Conservation (phyloP, 768 basidiomycete species). For the Boletus speciosus region DNA sequence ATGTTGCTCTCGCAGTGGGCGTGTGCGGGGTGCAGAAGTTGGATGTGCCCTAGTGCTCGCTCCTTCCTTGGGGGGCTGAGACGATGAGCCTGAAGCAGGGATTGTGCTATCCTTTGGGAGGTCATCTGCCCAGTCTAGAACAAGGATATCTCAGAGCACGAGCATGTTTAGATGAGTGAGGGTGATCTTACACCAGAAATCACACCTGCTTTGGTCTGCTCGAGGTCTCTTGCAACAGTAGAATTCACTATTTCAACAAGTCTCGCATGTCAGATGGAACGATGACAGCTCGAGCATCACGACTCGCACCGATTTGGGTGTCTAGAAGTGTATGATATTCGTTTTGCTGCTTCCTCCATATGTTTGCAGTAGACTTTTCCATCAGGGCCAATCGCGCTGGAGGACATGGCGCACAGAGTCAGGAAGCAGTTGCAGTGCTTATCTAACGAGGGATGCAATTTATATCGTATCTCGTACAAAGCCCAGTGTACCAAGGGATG, state of each 20-base stretch:
- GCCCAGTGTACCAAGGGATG: constrained; percentile 69
- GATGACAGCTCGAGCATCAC: background rate
- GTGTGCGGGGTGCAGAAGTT: background rate
- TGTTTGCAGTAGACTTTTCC: constrained; percentile 41
- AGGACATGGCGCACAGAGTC: constrained; percentile 16
- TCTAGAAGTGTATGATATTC: constrained; percentile 30
- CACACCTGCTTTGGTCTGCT: constrained; percentile 14
- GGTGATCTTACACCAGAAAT: constrained; percentile 39
- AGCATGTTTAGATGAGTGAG: background rate
- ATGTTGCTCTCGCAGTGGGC: background rate
- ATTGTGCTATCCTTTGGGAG: constrained; percentile 1
- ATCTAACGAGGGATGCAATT: constrained; percentile 16
- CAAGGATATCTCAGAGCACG: background rate
- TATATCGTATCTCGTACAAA: constrained; percentile 71
- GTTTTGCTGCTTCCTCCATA: constrained; percentile 28
- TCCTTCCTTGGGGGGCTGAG: background rate
- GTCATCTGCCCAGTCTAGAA: constrained; percentile 35
- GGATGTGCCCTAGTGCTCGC: background rate
- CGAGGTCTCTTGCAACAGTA: constrained; percentile 35
- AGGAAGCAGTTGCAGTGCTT: constrained; percentile 8
- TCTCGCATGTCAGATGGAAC: constrained; percentile 4
- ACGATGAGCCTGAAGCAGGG: background rate
- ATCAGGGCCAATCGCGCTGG: constrained; percentile 19
- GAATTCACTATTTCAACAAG: constrained; percentile 30
- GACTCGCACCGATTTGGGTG: constrained; percentile 40